Evolutionary conservation across 768 basidiomycete genomes (phyloP), one percentile per base, ranked within the genome.

Genomic region (Hypholoma sublateritium): DNA sequence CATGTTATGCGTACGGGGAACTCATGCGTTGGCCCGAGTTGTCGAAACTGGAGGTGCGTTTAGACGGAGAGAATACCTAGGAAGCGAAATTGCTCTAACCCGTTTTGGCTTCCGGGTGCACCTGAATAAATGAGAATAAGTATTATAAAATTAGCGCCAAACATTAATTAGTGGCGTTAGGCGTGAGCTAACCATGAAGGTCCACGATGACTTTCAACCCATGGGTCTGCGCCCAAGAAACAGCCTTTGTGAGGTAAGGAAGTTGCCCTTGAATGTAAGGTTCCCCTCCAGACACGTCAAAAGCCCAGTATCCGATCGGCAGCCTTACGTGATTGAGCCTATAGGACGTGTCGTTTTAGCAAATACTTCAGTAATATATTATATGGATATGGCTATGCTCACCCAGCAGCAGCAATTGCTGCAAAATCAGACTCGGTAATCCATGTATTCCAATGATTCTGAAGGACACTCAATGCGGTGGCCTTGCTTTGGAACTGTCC

Each of bases 251-350:
- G 19, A 93, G 73, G 71, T 88, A 92, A 17, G 84, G 79, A 34
- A 89, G 73, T 68, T 92, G 91, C 12, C 91, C 91, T 70, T 84
- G 81, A 56, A 91, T 83, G 68, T 80, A 93, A 6, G 92, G 93
- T 64, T 93, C 88, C 4, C 90, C 90, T 12, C 78, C 76, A 19
- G 81, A 79, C 35, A 93, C 84, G 56, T 95, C 91, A 64, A 87
- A 93, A 1, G 89, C 92, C 91, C 91, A 95, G 70, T 91, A 96
- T 12, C 93, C 94, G 43, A 95, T 90, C 13, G 92, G 91, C 36
- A 93, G 65, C 45, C 91, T 84, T 55, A 93, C 87, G 69, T 92
- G 90, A 66, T 92, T 93, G 52, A 93, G 74, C 14, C 90, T 89
- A 65, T n/a, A 57, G 59, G 1, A 46, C 14, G 9, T 19, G 9